phyloP scores from a whole-genome alignment of 345 rosid species.

The Citrus trifoliata region DNA sequence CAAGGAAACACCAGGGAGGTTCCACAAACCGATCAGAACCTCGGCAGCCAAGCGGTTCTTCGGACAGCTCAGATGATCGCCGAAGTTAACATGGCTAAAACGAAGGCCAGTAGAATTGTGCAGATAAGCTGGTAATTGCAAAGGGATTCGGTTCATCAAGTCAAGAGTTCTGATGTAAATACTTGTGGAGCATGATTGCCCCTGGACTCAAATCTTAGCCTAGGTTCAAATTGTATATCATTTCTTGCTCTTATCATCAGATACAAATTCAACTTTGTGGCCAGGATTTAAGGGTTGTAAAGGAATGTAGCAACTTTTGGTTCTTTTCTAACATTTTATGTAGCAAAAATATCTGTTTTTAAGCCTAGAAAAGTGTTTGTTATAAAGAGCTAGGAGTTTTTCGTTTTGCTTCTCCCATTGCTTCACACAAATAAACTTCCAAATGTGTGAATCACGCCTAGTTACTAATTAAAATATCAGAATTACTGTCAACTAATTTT shows the following conservation, averaged over 20 bases:
- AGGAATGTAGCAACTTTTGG: not conserved
- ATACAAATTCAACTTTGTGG: not conserved
- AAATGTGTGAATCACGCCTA: not conserved
- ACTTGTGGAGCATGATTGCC: not conserved
- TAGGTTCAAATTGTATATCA: constrained; percentile 3
- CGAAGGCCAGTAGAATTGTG: constrained; percentile 4
- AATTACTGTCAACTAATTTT: not conserved
- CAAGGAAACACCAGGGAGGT: constrained; percentile 32
- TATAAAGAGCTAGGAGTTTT: not conserved
- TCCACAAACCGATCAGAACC: constrained; percentile 25
- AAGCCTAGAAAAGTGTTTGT: not conserved
- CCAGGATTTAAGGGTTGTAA: not conserved
- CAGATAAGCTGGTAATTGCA: constrained; percentile 8
- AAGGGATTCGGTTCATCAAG: constrained; percentile 11
- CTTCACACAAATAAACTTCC: not conserved
- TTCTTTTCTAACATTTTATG: not conserved
- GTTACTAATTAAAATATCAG: not conserved
- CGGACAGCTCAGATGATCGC: constrained; percentile 19
- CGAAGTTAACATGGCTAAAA: constrained; percentile 15
- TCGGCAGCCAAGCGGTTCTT: constrained; percentile 21
- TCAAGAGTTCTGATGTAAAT: constrained; percentile 29
- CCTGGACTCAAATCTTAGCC: not conserved
- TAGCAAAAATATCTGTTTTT: not conserved
- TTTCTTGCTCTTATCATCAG: not conserved
- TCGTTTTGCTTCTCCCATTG: not conserved